These are phyloP conservation scores for Eragrostis nindensis DNA, from an alignment of 176 grass and related monocot genomes.

Conservation along the genomic window DNA sequence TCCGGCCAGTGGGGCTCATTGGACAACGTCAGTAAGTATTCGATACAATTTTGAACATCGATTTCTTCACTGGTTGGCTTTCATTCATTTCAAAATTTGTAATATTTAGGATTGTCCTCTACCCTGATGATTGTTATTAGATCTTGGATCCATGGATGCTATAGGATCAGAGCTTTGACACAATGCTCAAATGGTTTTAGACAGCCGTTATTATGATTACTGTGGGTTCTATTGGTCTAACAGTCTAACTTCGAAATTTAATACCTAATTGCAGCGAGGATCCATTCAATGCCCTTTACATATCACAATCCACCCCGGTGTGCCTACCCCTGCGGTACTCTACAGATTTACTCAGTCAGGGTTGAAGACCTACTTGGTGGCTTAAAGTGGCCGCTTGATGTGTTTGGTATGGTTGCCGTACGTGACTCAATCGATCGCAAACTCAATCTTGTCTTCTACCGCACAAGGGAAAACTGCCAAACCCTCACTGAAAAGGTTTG, in stretches of 20 bases:
- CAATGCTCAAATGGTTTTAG: too few species aligned
- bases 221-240: neutral
- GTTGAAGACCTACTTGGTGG: neutral
- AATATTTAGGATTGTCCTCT: too few species aligned
- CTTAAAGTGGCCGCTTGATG: slow-evolving; percentile 4
- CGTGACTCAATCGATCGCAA: neutral
- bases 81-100: too few species aligned
- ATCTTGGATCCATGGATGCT: too few species aligned
- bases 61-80: too few species aligned
- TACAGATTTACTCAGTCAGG: slow-evolving; percentile 3
- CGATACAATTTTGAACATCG: too few species aligned
- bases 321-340: too few species aligned
- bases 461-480: slow-evolving; percentile 12
- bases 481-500: neutral
- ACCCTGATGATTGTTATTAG: too few species aligned
- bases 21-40: too few species aligned
- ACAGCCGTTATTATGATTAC: neutral
- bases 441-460: neutral
- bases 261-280: neutral
- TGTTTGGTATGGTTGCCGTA: slow-evolving; percentile 7
- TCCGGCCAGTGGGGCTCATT: too few species aligned
- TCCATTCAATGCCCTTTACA: neutral
- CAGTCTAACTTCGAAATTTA: neutral
- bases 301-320: neutral
- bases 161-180: too few species aligned